Conservation (phyloP, 2,329 filamentous ascomycete species). For the Paecilomyces niveus region DNA sequence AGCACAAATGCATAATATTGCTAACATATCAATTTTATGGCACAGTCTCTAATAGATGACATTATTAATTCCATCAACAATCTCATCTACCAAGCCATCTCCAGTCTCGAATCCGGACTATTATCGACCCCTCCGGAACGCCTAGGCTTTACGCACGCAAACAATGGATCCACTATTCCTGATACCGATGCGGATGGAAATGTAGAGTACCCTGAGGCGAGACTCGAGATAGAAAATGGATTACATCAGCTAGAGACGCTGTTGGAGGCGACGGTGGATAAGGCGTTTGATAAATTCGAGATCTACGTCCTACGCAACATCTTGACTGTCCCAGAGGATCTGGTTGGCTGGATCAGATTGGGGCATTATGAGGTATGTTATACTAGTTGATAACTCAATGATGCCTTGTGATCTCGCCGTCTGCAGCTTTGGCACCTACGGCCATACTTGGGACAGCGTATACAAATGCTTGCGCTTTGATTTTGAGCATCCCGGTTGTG, state of each 20-base stretch:
- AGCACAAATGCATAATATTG: slow-evolving; percentile 3
- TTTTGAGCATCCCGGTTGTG: neutral
- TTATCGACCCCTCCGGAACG: slow-evolving; percentile 63
- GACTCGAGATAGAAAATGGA: slow-evolving; percentile 78
- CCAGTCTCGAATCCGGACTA: slow-evolving; percentile 78
- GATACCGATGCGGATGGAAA: slow-evolving; percentile 41
- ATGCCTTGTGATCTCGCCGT: neutral
- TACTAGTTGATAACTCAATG: neutral
- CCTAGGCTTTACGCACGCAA: slow-evolving; percentile 65
- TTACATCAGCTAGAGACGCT: slow-evolving; percentile 78
- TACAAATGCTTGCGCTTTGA: neutral
- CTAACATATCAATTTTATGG: neutral
- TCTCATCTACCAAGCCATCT: slow-evolving; percentile 81
- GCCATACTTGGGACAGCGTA: neutral
- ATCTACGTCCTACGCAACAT: slow-evolving; percentile 88
- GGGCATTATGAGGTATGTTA: slow-evolving; percentile 69
- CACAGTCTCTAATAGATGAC: slow-evolving; percentile 86
- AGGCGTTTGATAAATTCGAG: slow-evolving; percentile 79
- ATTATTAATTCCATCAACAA: slow-evolving; percentile 97
- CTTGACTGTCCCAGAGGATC: slow-evolving; percentile 63
- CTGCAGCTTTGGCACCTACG: neutral
- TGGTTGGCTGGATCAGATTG: slow-evolving; percentile 70
- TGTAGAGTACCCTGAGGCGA: slow-evolving; percentile 44
- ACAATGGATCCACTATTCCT: slow-evolving; percentile 40
- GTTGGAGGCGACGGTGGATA: slow-evolving; percentile 72